A percentile compares a stretch with the other conserved stretches of the same genome.
Conservation (phyloP, 148 eudicot genomes). For the Vaccinium corymbosum region DNA sequence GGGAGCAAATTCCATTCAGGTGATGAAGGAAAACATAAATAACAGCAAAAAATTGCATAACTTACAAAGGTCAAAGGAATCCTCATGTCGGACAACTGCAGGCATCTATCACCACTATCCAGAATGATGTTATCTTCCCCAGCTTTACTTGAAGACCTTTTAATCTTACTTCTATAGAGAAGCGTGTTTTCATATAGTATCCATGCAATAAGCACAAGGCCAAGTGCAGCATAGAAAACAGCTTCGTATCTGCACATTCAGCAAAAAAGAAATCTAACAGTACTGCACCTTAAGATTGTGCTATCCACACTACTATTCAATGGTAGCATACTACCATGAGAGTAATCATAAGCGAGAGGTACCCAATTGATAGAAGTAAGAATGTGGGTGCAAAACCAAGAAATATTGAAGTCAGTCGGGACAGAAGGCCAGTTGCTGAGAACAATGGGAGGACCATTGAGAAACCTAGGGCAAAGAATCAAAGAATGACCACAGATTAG, state of each 20-base stretch:
- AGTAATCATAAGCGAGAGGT: slow-evolving; percentile 30
- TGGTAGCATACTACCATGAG: not conserved
- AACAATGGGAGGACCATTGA: slow-evolving; percentile 83
- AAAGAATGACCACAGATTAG: not conserved
- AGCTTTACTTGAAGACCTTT: slow-evolving; percentile 32
- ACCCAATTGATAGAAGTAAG: slow-evolving; percentile 93
- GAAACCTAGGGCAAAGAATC: slow-evolving; percentile 40
- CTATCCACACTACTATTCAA: not conserved
- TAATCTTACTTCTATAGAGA: slow-evolving; percentile 41
- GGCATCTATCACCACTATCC: slow-evolving; percentile 50
- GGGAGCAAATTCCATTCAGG: not conserved
- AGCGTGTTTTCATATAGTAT: slow-evolving; percentile 73
- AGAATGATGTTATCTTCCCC: slow-evolving; percentile 35
- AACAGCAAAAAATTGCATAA: slow-evolving; percentile 7
- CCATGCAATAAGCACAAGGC: slow-evolving; percentile 88
- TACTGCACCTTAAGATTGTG: not conserved
- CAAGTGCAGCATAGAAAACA: slow-evolving; percentile 77
- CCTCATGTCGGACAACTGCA: slow-evolving; percentile 80
- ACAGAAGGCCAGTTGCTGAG: slow-evolving; percentile 72
- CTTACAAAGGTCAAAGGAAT: slow-evolving; percentile 84
- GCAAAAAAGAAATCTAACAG: not conserved
- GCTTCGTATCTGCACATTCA: slow-evolving; percentile 79
- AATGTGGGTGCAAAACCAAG: slow-evolving; percentile 97
- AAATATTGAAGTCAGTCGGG: slow-evolving; percentile 82
- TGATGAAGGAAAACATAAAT: not conserved